Percentiles rank a stretch among this genome's conserved stretches.
phyloP scores from a whole-genome alignment of 2,329 filamentous ascomycete species.

The Paracamarosporium sp. region DNA sequence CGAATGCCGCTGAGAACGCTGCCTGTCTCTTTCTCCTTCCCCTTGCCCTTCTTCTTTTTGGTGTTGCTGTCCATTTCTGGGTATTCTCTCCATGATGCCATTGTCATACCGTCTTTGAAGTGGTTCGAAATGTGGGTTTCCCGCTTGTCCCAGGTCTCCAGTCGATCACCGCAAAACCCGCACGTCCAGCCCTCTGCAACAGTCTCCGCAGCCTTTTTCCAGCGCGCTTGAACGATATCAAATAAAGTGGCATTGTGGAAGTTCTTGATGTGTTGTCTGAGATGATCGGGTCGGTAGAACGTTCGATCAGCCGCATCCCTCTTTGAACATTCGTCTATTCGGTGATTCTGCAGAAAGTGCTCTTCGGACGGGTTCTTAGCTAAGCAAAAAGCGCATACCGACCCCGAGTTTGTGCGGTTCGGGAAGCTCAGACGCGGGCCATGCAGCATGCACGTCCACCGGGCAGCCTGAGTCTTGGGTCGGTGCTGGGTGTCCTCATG shows the following conservation, averaged over 20 bases:
- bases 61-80: neutral
- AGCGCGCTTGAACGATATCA: slow-evolving; percentile 33
- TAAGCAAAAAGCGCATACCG: slow-evolving; percentile 40
- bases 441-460: slow-evolving; percentile 41
- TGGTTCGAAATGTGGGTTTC: slow-evolving; percentile 41
- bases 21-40: slow-evolving; percentile 4
- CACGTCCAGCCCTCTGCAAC: slow-evolving; percentile 32
- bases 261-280: slow-evolving; percentile 42
- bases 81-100: slow-evolving; percentile 32
- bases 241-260: slow-evolving; percentile 34
- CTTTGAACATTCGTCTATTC: slow-evolving; percentile 38
- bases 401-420: slow-evolving; percentile 7
- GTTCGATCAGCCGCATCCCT: slow-evolving; percentile 36
- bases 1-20: neutral
- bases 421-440: slow-evolving; percentile 28
- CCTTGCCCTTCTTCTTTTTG: slow-evolving; percentile 11
- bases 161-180: slow-evolving; percentile 36
- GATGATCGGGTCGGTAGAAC: slow-evolving; percentile 40
- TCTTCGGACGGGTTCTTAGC: slow-evolving; percentile 31
- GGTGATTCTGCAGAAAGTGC: slow-evolving; percentile 35
- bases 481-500: slow-evolving; percentile 47
- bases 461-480: slow-evolving; percentile 30
- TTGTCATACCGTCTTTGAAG: slow-evolving; percentile 40
- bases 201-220: slow-evolving; percentile 29
- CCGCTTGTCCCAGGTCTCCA: slow-evolving; percentile 36